Percentiles rank a stretch among this genome's conserved stretches.
These are phyloP conservation scores for Fusarium decemcellulare DNA, from an alignment of 2,329 filamentous ascomycete species.

Conservation along the genomic window DNA sequence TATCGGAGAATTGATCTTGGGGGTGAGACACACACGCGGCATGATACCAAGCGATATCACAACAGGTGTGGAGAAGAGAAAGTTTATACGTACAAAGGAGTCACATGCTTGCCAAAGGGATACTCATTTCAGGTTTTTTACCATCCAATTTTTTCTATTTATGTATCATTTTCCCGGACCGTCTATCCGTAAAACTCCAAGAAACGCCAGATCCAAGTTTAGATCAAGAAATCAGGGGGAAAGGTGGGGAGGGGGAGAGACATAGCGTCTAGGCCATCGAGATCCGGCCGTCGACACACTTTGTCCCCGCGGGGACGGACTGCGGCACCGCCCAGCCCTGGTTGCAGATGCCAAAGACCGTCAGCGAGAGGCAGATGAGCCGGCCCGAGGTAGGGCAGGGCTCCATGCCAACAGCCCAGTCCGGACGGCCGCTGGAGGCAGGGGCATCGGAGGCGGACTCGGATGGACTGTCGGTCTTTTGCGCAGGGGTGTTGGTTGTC, in stretches of 20 bases:
- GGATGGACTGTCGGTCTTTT: neutral
- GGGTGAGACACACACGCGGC: neutral
- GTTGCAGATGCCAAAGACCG: constrained; percentile 44
- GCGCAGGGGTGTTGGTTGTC: neutral
- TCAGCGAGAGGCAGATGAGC: constrained; percentile 35
- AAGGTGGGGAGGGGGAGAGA: neutral
- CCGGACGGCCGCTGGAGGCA: constrained; percentile 9
- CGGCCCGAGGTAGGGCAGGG: constrained; percentile 31
- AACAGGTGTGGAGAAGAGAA: neutral
- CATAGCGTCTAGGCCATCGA: neutral
- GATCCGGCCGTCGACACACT: constrained; percentile 37
- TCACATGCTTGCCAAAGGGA: neutral
- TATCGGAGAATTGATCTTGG: neutral
- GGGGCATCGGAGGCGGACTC: constrained; percentile 4
- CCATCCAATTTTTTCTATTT: too few species aligned
- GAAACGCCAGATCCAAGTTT: neutral
- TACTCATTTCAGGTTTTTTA: neutral
- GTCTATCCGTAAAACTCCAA: neutral
- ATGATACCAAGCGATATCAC: neutral
- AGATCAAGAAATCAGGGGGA: neutral
- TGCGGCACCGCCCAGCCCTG: constrained; percentile 40
- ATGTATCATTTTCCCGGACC: neutral
- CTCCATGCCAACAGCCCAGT: constrained; percentile 29
- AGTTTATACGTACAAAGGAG: neutral
- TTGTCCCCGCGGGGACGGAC: constrained; percentile 35